Evolutionary conservation across 1,284 basidiomycete genomes (phyloP).

Genomic region (Gomphus bonarii): DNA sequence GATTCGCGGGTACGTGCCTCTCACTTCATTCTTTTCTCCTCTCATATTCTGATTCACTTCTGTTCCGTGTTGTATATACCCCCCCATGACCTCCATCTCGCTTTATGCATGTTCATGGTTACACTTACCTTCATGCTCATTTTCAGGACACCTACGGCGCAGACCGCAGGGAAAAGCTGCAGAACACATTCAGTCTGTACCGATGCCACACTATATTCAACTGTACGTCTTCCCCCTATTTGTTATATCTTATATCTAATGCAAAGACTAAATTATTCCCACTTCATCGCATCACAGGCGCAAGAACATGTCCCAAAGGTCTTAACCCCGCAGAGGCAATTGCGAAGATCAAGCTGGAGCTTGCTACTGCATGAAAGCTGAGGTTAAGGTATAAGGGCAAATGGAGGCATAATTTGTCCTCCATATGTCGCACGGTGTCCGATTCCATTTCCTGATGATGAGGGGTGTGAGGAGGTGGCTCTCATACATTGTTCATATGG

Average conservation of each 20-base stretch:
- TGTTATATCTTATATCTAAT: background rate
- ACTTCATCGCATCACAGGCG: slow-evolving; percentile 32
- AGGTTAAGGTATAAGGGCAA: no score
- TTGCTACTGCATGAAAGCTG: slow-evolving; percentile 51
- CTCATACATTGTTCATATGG: no score
- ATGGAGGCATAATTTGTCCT: no score
- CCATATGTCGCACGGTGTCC: no score
- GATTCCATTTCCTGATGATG: no score
- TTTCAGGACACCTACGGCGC: slow-evolving; percentile 68
- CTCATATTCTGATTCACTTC: background rate
- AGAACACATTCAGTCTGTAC: slow-evolving; percentile 93
- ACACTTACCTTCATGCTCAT: background rate
- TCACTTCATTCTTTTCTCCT: no score
- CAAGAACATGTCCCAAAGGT: slow-evolving; percentile 92
- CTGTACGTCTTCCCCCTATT: slow-evolving; percentile 38
- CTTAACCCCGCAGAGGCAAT: slow-evolving; percentile 86
- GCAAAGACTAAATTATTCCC: no score
- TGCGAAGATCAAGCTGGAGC: slow-evolving; percentile 82
- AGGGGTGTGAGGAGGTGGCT: no score
- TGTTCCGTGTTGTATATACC: no score
- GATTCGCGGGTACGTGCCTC: slow-evolving; percentile 70
- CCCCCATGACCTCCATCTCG: background rate
- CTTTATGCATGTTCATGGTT: background rate
- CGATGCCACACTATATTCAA: slow-evolving; percentile 96
- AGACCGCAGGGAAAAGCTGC: slow-evolving; percentile 83